phyloP scores from a whole-genome alignment of 2,329 filamentous ascomycete species.

The Rosellinia necatrix region DNA sequence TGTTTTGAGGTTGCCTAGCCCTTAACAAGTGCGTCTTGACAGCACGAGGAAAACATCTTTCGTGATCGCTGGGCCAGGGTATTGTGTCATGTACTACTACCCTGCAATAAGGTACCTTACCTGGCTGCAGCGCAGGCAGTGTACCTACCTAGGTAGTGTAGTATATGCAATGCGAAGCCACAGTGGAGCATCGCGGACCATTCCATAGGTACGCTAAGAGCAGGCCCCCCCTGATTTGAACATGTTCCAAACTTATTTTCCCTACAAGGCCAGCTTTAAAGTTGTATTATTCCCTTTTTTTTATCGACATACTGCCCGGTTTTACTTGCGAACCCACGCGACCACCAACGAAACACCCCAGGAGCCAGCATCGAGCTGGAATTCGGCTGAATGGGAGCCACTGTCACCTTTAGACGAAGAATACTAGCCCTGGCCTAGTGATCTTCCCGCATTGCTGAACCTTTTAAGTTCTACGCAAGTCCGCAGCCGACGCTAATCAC shows the following conservation, averaged over 20 bases:
- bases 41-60: too few relatives aligned
- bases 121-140: not conserved
- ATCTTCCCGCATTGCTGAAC: not conserved
- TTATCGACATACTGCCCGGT: not conserved
- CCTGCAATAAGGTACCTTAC: too few relatives aligned
- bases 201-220: constrained; percentile 12
- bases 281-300: too few relatives aligned
- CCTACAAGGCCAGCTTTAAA: too few relatives aligned
- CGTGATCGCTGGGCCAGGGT: too few relatives aligned
- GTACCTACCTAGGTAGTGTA: not conserved
- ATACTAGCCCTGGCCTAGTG: constrained; percentile 7
- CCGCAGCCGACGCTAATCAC: constrained; percentile 9
- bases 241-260: constrained; percentile 4
- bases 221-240: constrained; percentile 14
- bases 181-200: constrained; percentile 10
- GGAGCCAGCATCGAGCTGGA: constrained; percentile 5
- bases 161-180: constrained; percentile 10
- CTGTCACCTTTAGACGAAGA: constrained; percentile 2
- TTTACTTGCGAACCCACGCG: constrained; percentile 9
- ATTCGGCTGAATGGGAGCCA: constrained; percentile 6
- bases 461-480: not conserved
- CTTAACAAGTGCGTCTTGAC: too few relatives aligned
- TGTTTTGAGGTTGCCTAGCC: too few relatives aligned
- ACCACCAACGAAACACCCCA: constrained; percentile 3
- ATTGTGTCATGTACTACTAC: too few relatives aligned